Evolutionary conservation across 306 rosid genomes (phyloP).

Genomic region (Canavalia ensiformis): DNA sequence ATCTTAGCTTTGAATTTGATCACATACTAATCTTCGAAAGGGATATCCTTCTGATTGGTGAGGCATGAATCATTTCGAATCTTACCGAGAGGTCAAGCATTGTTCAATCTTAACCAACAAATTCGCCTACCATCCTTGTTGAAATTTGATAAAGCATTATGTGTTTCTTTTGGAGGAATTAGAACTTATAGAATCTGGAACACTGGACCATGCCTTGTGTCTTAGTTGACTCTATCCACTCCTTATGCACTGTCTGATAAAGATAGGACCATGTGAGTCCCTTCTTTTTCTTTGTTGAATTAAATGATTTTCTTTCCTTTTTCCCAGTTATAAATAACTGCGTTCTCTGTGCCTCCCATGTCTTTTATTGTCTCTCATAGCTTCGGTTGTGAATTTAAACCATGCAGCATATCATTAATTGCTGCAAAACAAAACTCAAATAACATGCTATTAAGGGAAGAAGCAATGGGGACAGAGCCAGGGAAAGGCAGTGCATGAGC

Average conservation of each 20-base stretch:
- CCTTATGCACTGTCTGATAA: constrained; percentile 51
- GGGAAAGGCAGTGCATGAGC: constrained; percentile 99
- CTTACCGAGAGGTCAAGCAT: constrained; percentile 46
- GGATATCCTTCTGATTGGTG: constrained; percentile 40
- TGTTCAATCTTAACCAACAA: constrained; percentile 53
- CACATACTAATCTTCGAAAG: constrained; percentile 31
- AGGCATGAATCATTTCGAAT: constrained; percentile 42
- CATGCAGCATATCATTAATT: background rate
- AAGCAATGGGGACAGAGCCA: constrained; percentile 63
- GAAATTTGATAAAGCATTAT: constrained; percentile 56
- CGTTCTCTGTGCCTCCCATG: background rate
- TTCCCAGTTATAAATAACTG: background rate
- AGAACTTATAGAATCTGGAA: constrained; percentile 73
- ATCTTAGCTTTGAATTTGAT: constrained; percentile 25
- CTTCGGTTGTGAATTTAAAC: background rate
- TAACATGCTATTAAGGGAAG: background rate
- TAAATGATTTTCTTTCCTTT: background rate
- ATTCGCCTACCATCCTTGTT: constrained; percentile 57
- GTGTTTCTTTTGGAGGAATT: constrained; percentile 78
- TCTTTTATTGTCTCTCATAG: background rate
- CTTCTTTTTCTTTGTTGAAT: constrained; percentile 14
- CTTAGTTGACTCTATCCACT: constrained; percentile 46
- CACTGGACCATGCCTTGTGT: constrained; percentile 61
- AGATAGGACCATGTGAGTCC: constrained; percentile 42
- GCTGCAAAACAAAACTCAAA: background rate